Evolutionary conservation across 495 filamentous ascomycete species (phyloP).

Genomic region (Aspergillus campestris): DNA sequence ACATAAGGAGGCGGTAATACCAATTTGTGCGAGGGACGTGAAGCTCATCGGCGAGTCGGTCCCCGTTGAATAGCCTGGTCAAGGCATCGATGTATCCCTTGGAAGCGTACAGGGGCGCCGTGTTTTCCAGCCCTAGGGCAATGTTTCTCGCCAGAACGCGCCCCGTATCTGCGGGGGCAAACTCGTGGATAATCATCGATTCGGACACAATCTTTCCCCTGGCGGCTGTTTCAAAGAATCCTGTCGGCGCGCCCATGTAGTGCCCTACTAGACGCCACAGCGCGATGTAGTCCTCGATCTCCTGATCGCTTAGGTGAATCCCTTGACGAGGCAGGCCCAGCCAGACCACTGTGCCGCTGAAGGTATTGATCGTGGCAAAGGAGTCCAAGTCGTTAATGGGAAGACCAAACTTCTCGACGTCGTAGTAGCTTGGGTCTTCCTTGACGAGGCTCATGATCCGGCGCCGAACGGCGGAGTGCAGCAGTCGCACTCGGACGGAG

Average conservation of each 20-base stretch:
- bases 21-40: slow-evolving; percentile 45
- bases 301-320: slow-evolving; percentile 49
- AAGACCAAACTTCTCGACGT: slow-evolving; percentile 45
- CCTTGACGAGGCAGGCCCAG: slow-evolving; percentile 61
- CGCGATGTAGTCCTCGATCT: slow-evolving; percentile 59
- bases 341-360: slow-evolving; percentile 57
- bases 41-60: slow-evolving; percentile 47
- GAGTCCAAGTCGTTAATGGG: slow-evolving; percentile 68
- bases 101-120: slow-evolving; percentile 52
- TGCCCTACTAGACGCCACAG: slow-evolving; percentile 66
- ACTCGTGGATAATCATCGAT: slow-evolving; percentile 49
- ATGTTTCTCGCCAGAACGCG: slow-evolving; percentile 62
- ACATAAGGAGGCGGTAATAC: slow-evolving; percentile 52
- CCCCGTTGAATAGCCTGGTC: slow-evolving; percentile 60
- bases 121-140: slow-evolving; percentile 49
- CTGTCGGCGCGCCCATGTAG: slow-evolving; percentile 57
- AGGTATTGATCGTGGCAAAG: slow-evolving; percentile 59
- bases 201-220: slow-evolving; percentile 55
- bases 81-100: slow-evolving; percentile 52
- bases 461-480: slow-evolving; percentile 60
- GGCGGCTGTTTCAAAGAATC: slow-evolving; percentile 42
- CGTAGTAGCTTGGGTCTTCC: slow-evolving; percentile 51
- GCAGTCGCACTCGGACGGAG: slow-evolving; percentile 58
- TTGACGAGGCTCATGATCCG: slow-evolving; percentile 53
- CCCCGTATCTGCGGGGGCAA: slow-evolving; percentile 50